Base-by-base conservation (phyloP, 345 rosid species). In the Euphorbia tirucalli region DNA sequence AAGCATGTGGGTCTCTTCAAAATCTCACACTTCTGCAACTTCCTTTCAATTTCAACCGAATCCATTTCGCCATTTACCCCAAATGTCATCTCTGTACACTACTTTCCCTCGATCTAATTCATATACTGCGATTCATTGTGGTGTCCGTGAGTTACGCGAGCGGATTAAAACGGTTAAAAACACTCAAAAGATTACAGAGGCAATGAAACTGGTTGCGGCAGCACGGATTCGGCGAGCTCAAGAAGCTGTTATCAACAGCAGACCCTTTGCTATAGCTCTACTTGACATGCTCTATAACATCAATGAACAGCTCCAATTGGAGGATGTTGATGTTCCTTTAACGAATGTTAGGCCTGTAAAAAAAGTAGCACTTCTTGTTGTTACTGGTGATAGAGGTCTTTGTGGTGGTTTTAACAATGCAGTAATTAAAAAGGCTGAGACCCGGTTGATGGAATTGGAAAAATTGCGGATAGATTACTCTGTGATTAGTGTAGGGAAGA, bases 371-470 rank as follows among this genome's bases (percentile, higher is more conserved):
- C 67, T 93, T 5, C 80, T 93, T 75, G 88, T 91, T 35, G 72
- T 90, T 35, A 84, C 88, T 1, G 88, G 90, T 64, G 92, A 93
- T 79, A 85, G 79, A 60, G 98, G 95, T 21, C 86, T 93, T 58
- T 90, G 98, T 77, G 98, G 96, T 24, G 86, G 96, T 60, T 93
- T 91, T 78, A 93, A 90, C 87, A 87, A 85, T 71, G 81, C 78
- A 3, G 87, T 91, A 61, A 70, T 88, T 31, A 87, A 68, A 71
- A 90, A 86, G 80, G 91, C 93, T 0, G 85, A 83, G 77, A 44
- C 62, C 49, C 73, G 97, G 39, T 76, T 88, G 30, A 70, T 71
- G 0, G 95, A 94, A 80, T 78, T 94, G 85, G 81, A 81, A 64
- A 77, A 75, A 2, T 78, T 82, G 49, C 94, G 93, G 30, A 57